Conservation (phyloP, 2,329 filamentous ascomycete species). For the Colletotrichum gloeosporioides region DNA sequence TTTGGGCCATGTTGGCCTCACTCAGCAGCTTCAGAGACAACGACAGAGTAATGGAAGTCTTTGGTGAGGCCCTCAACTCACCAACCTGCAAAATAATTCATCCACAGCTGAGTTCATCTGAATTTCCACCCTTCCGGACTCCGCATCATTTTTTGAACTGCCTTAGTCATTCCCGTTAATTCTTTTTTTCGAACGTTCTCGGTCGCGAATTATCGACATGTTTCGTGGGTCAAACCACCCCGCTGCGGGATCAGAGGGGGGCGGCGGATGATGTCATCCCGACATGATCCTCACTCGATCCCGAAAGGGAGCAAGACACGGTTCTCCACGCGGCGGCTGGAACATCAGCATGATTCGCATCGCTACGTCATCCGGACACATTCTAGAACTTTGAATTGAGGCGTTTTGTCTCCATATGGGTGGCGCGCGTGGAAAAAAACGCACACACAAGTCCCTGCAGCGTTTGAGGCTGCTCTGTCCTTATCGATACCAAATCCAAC, state of each 20-base stretch:
- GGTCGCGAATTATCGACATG: not conserved
- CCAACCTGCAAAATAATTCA: not conserved
- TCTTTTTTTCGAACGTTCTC: not conserved
- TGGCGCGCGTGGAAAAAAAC: not conserved
- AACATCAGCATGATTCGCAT: not conserved
- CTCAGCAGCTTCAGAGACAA: not conserved
- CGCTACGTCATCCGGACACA: constrained; percentile 1
- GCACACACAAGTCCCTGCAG: not conserved
- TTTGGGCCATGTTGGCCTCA: not conserved
- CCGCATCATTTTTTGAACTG: not conserved
- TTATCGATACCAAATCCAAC: not conserved
- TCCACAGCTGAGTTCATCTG: not conserved
- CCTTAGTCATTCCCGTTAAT: not conserved
- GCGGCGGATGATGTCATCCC: constrained; percentile 11
- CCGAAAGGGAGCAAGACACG: not conserved
- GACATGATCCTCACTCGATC: not conserved
- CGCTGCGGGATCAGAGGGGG: not conserved
- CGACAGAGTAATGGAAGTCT: not conserved
- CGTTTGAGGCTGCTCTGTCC: too few relatives aligned
- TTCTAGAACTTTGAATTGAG: not conserved
- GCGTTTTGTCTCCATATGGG: not conserved
- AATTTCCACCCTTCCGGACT: too few relatives aligned
- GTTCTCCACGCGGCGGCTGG: not conserved
- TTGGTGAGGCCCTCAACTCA: not conserved
- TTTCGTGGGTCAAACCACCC: not conserved